Conservation (phyloP, 2,329 filamentous ascomycete species). For the Fusarium equiseti region DNA sequence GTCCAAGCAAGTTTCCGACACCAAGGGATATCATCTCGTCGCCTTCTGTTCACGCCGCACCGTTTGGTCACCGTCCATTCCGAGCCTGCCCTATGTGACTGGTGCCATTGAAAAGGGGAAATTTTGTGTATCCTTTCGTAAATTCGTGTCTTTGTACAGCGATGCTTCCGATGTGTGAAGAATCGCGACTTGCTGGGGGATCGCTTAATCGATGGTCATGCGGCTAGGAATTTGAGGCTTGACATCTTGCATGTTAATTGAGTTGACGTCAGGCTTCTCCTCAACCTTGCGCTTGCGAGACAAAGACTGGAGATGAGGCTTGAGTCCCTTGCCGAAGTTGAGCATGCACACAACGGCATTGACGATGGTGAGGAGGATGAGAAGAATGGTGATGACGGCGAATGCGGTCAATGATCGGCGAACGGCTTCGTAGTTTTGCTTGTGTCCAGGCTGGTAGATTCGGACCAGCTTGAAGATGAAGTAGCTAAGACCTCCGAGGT, state of each 20-base stretch:
- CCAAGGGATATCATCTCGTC: slow-evolving; percentile 48
- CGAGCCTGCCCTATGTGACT: slow-evolving; percentile 49
- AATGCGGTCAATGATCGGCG: slow-evolving; percentile 91
- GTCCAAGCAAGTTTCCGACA: slow-evolving; percentile 43
- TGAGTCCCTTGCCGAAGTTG: slow-evolving; percentile 92
- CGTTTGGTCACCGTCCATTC: slow-evolving; percentile 44
- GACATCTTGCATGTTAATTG: slow-evolving; percentile 68
- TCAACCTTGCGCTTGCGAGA: slow-evolving; percentile 57
- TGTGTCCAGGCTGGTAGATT: slow-evolving; percentile 81
- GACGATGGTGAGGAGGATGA: slow-evolving; percentile 88
- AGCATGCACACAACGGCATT: slow-evolving; percentile 88
- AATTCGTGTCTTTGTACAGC: slow-evolving; percentile 55
- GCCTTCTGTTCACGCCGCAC: slow-evolving; percentile 46
- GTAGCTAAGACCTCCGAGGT: slow-evolving; percentile 90
- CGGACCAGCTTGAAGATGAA: slow-evolving; percentile 98
- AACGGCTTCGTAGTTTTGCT: slow-evolving; percentile 77
- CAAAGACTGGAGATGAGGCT: slow-evolving; percentile 78
- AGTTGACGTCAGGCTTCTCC: slow-evolving; percentile 68
- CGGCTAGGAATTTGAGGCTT: slow-evolving; percentile 66
- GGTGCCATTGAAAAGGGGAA: slow-evolving; percentile 44
- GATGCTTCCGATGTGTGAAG: slow-evolving; percentile 12
- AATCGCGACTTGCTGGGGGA: slow-evolving; percentile 21
- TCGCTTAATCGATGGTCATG: slow-evolving; percentile 71
- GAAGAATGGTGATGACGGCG: slow-evolving; percentile 88
- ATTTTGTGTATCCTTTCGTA: slow-evolving; percentile 48